These are phyloP conservation scores for Mycosphaerella arachidis DNA, from an alignment of 2,329 filamentous ascomycete species.

Conservation along the genomic window DNA sequence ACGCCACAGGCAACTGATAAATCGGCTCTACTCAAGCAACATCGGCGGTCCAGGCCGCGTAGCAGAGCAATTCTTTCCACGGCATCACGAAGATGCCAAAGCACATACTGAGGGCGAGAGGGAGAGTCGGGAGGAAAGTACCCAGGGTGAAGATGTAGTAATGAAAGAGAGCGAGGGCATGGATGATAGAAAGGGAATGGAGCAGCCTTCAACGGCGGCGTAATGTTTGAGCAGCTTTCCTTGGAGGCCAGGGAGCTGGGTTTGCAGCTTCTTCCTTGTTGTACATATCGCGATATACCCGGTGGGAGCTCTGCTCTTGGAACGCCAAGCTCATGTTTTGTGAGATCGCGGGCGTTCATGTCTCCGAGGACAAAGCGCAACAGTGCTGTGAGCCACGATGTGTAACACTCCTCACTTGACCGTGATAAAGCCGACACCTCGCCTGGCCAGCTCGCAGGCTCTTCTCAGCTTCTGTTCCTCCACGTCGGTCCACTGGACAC, in stretches of 20 bases:
- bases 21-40: constrained; percentile 27
- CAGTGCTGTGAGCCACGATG: not conserved
- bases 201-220: not conserved
- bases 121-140: constrained; percentile 7
- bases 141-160: constrained; percentile 10
- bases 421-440: constrained; percentile 56
- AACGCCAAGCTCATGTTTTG: not conserved
- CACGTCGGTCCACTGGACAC: constrained; percentile 60
- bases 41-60: constrained; percentile 7
- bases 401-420: constrained; percentile 45
- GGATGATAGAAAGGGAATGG: not conserved
- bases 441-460: constrained; percentile 54
- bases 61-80: constrained; percentile 23
- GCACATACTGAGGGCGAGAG: constrained; percentile 8
- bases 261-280: not conserved
- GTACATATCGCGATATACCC: constrained; percentile 8
- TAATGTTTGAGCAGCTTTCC: not conserved
- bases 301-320: not conserved
- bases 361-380: not conserved
- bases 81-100: constrained; percentile 10
- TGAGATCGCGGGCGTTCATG: not conserved
- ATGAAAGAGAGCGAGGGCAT: constrained; percentile 11
- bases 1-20: constrained; percentile 30
- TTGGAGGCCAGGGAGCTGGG: not conserved
- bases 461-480: constrained; percentile 57